Evolutionary conservation across 768 basidiomycete genomes (phyloP).

Genomic region (Xerocomus potaroensis): DNA sequence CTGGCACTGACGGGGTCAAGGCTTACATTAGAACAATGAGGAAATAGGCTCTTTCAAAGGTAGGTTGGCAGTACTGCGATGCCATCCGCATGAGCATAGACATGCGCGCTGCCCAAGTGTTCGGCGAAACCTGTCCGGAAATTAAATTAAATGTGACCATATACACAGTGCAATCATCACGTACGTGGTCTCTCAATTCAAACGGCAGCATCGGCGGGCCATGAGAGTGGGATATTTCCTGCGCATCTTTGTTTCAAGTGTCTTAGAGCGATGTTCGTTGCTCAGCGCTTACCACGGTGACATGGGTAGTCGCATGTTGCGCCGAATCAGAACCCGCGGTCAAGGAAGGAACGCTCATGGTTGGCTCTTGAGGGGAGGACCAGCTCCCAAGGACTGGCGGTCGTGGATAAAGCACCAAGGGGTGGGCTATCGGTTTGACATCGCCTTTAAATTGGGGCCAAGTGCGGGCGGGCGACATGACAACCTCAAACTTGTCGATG

Average conservation of each 20-base stretch:
- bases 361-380: conserved; percentile 10
- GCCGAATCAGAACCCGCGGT: neutral
- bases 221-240: conserved; percentile 35
- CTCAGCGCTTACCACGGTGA: conserved; percentile 29
- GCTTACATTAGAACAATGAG: conserved; percentile 39
- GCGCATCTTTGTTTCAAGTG: neutral
- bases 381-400: conserved; percentile 14
- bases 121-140: conserved; percentile 35
- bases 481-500: neutral
- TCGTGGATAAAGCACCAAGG: neutral
- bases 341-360: conserved; percentile 15
- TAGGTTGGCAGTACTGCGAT: conserved; percentile 39
- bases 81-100: conserved; percentile 34
- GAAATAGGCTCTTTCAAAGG: conserved; percentile 42
- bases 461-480: neutral
- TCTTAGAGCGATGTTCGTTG: too few species aligned
- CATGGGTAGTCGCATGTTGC: conserved; percentile 16
- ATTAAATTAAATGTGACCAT: neutral
- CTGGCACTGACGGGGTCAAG: neutral
- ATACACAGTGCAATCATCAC: conserved; percentile 21
- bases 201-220: conserved; percentile 32
- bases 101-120: conserved; percentile 43
- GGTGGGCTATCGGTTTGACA: neutral
- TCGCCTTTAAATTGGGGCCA: neutral
- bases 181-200: conserved; percentile 33